These are phyloP conservation scores for Salvia sclarea DNA, from an alignment of 305 asterid species.

Conservation along the genomic window DNA sequence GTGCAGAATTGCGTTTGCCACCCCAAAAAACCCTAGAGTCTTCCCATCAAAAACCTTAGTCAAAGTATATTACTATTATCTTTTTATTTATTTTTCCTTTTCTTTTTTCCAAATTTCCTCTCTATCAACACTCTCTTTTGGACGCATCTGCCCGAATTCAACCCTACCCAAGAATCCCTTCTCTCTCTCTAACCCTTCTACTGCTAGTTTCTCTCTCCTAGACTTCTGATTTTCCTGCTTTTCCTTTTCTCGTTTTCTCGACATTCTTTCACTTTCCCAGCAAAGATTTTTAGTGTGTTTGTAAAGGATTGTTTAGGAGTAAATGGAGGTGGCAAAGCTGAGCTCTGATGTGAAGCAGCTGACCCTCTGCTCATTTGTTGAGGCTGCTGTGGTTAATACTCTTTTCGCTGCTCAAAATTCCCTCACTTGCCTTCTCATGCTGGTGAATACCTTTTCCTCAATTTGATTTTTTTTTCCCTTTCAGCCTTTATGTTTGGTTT, in stretches of 20 bases:
- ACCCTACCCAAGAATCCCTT: slow-evolving; percentile 40
- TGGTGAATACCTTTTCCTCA: slow-evolving; percentile 40
- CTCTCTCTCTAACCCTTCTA: slow-evolving; percentile 21
- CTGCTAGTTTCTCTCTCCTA: slow-evolving; percentile 29
- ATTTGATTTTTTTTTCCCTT: not conserved
- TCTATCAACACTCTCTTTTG: slow-evolving; percentile 25
- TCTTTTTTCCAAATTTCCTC: not conserved
- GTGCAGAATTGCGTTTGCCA: slow-evolving; percentile 11
- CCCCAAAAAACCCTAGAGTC: slow-evolving; percentile 44
- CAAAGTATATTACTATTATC: slow-evolving; percentile 2
- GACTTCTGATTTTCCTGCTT: not conserved
- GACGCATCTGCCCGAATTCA: slow-evolving; percentile 36
- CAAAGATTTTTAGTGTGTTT: slow-evolving; percentile 6
- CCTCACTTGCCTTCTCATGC: slow-evolving; percentile 36
- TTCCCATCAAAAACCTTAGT: slow-evolving; percentile 32
- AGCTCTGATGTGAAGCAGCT: slow-evolving; percentile 37
- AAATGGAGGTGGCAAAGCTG: slow-evolving; percentile 40
- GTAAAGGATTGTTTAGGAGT: slow-evolving; percentile 17
- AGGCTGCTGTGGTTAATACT: slow-evolving; percentile 34
- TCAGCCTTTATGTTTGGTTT: not conserved
- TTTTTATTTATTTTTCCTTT: not conserved
- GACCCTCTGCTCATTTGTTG: slow-evolving; percentile 32
- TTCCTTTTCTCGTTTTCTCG: not conserved
- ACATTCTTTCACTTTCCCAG: slow-evolving; percentile 9
- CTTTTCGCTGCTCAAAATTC: slow-evolving; percentile 40